Base-by-base conservation (phyloP, 805 yeast genomes). In the Metschnikowia gelsemii region DNA sequence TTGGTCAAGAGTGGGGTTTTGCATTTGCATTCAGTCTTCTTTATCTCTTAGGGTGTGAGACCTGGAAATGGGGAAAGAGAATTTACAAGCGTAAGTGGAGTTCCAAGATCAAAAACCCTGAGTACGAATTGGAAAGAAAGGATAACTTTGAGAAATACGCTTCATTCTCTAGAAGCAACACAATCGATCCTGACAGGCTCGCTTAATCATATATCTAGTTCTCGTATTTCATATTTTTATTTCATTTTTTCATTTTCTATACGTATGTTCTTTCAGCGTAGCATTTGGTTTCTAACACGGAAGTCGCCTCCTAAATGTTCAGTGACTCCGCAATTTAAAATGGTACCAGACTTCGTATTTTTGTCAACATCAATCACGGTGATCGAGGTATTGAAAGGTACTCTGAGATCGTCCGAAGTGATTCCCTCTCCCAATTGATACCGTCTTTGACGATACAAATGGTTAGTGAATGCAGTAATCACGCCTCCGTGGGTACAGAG, bases 401-500 rank as follows among this genome's bases (percentile, higher is more conserved):
- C 82, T 49, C 63, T 64, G 52, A 78, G 61, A 35, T 66, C 70
- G 0, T 62, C 68, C 4, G 62, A 62, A 1, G 62, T 56, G 37
- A 77, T 61, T 1, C 63, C 66, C 3, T 64, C 60, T 3, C 61
- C 63, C 38, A 78, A 66, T 2, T 46, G 46, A 49, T 67, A 78
- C 9, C 58, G 54, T 21, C 55, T 51, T 17, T 66, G 70, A 4
- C 59, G 53, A 35, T 78, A 62, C 31, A 84, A 63, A 57, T 80
- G 70, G 45, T 75, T 74, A 28, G 78, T 57, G 26, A 82, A 71
- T 21, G 79, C 75, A 33, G 87, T 75, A 13, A 87, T 80, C 1
- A 84, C 84, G 7, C 95, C 95, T 16, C 96, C 96, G 58, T 87
- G 96, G 11, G 88, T 78, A 42, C 87, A 78, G 16, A 86, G 45